Evolutionary conservation across 2,329 filamentous ascomycete genomes (phyloP), one percentile per base, ranked within the genome.

Genomic region (Botrytis cinerea): DNA sequence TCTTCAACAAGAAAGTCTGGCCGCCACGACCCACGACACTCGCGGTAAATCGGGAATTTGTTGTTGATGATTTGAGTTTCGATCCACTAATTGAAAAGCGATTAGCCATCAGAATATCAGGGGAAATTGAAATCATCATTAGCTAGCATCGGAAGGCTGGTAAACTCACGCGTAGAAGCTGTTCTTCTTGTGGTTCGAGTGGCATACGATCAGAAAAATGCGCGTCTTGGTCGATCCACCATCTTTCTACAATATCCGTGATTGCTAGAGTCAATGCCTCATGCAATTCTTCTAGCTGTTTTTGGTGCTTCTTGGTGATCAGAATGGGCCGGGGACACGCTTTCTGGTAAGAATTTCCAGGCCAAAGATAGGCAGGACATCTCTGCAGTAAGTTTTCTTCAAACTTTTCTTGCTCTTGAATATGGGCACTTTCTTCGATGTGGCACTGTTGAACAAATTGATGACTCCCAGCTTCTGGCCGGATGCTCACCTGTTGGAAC

Each of bases 241-340:
- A 68, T 22, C 64, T 68, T n/a, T 68, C 64, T 2, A 68, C 46
- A 54, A 68, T 68, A 54, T 68, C 45, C 64, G 64, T 68, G 22
- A 68, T 54, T 28, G 64, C 32, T 28, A n/a, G 10, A 10, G 22
- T 28, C 14, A 68, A 67, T 5, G 64, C 45, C 16, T 38, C 28
- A 67, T 51, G 64, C 20, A 67, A n/a, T 35, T 38, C 20, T 51
- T 51, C 12, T 9, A 67, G 40, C 10, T 38, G 64, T n/a, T 38
- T 32, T 22, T 51, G 45, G 25, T 67, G 64, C 43, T 22, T 38
- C 1, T 67, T 38, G 12, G 25, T 0, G 20, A 67, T 51, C 5
- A 67, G 20, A 67, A 67, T 67, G 16, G 64, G 64, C 20, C 64
- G 45, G 10, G 64, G 64, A 51, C 64, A 67, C 48, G 32, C 32